Evolutionary conservation across 2,329 filamentous ascomycete genomes (phyloP).

Genomic region (Cercospora zeina): DNA sequence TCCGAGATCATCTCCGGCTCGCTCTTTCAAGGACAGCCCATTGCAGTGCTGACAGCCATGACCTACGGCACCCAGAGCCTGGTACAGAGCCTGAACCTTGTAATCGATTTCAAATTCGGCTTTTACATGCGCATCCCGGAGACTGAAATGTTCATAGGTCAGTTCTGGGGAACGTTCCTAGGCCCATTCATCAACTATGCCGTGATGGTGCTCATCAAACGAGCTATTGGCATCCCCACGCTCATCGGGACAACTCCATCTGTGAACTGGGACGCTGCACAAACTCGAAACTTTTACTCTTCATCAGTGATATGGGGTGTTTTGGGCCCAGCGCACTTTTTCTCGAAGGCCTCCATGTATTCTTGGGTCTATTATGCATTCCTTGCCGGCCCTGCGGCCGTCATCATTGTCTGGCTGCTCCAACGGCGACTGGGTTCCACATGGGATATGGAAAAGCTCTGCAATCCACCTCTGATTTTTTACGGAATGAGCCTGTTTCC

Average conservation of each 20-base stretch:
- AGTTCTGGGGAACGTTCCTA: constrained; percentile 40
- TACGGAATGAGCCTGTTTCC: constrained; percentile 20
- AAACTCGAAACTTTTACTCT: constrained; percentile 24
- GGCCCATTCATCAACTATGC: constrained; percentile 24
- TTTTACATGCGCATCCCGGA: constrained; percentile 46
- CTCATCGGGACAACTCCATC: constrained; percentile 18
- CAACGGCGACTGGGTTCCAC: constrained; percentile 19
- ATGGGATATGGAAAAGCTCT: constrained; percentile 24
- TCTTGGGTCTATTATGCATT: constrained; percentile 26
- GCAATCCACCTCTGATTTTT: constrained; percentile 22
- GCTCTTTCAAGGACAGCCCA: constrained; percentile 38
- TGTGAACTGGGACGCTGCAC: constrained; percentile 22
- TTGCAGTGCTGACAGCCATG: constrained; percentile 38
- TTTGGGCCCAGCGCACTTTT: constrained; percentile 37
- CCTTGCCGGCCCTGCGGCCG: constrained; percentile 19
- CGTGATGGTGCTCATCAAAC: constrained; percentile 43
- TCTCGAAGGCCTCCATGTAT: constrained; percentile 21
- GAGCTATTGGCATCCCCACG: constrained; percentile 44
- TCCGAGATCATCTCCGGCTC: constrained; percentile 38
- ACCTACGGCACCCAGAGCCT: constrained; percentile 41
- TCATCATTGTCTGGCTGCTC: constrained; percentile 21
- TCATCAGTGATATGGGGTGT: constrained; percentile 43
- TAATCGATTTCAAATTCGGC: constrained; percentile 43
- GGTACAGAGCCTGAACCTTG: constrained; percentile 41
- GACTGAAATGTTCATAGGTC: constrained; percentile 42